Conservation (phyloP, 2,329 filamentous ascomycete species). For the Aspergillus novofumigatus region DNA sequence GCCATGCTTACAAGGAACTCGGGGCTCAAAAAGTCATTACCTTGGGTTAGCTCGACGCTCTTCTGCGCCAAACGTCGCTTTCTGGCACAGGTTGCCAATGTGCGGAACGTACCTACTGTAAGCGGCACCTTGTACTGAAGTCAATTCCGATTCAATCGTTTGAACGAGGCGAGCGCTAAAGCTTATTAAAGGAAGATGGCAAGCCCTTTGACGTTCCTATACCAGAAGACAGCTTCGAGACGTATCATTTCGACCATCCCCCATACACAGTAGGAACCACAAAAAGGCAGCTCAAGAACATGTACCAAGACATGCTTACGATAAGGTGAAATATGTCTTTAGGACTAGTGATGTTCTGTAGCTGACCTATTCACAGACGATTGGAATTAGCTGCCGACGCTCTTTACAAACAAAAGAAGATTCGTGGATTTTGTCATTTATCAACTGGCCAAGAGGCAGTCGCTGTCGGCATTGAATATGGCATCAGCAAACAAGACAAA, state of each 20-base stretch:
- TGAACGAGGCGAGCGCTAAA: not conserved
- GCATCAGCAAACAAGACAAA: conserved; percentile 81
- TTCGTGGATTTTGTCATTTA: conserved; percentile 95
- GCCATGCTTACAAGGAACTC: conserved; percentile 11
- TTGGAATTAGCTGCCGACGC: conserved; percentile 97
- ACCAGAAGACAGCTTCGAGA: conserved; percentile 95
- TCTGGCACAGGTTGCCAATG: conserved; percentile 13
- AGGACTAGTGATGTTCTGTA: not conserved
- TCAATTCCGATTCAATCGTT: not conserved
- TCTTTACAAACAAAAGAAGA: conserved; percentile 99
- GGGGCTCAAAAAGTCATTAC: not conserved
- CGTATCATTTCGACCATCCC: conserved; percentile 92
- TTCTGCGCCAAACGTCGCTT: conserved; percentile 6
- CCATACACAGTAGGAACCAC: conserved; percentile 83
- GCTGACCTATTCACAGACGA: conserved; percentile 56
- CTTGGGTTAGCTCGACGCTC: conserved; percentile 1
- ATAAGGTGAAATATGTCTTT: conserved; percentile 61
- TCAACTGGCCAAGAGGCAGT: conserved; percentile 96
- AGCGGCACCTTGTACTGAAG: not conserved
- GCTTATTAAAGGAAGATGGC: conserved; percentile 67
- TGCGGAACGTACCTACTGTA: conserved; percentile 13
- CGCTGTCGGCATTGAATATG: conserved; percentile 90
- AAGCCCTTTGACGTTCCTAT: conserved; percentile 82
- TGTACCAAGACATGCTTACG: conserved; percentile 94
- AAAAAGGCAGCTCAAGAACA: conserved; percentile 91